Evolutionary conservation across 176 grass and related monocot species (phyloP), one percentile per base, ranked within the genome.

Genomic region (Carex pumila): DNA sequence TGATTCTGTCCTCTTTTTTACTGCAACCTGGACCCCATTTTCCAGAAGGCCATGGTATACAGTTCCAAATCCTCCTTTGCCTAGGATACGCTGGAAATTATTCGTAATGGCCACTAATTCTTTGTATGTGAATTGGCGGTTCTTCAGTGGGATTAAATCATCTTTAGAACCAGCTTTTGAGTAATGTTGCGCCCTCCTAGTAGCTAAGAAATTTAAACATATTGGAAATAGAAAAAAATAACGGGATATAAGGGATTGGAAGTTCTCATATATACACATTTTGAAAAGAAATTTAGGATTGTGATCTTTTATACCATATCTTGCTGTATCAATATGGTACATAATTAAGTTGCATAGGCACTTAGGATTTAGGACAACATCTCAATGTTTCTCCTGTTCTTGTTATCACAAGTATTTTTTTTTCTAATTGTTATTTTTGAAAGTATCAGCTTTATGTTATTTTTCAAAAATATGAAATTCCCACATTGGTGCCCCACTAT

Each of bases 21-120:
- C 85, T 19, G 94, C 94, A 87, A 94, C 88, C 86, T 89, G 83
- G 31, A 13, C 92, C 67, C 65, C 87, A 64, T 94, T 79, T 86
- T 92, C 85, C 30, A 97, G 73, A 81, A 84, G 52, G 4, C 94
- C 94, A 32, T 90, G 39, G 57, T 83, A 97, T 5, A 94, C 90
- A 82, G 49, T 31, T 85, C 94, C 94, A 86, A 94, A 97, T 36
- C 91, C 94, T 88, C 92, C 94, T 75, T 71, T 32, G 3, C 92
- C 94, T 59, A 97, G 79, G 78, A 90, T 83, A 83, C 86, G 82
- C 41, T 18, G 85, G 52, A 97, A 97, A 50, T 92, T 86, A 41
- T 86, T 71, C 45, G 94, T 97, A 8, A 94, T 90, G 12, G 60
- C 61, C 47, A 88, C 83, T 71, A 97, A 70, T 68, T 97, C 89